A percentile compares a stretch with the other conserved stretches of the same genome.
These are phyloP conservation scores for Aspergillus asperescens DNA, from an alignment of 495 filamentous ascomycete genomes.

Conservation along the genomic window DNA sequence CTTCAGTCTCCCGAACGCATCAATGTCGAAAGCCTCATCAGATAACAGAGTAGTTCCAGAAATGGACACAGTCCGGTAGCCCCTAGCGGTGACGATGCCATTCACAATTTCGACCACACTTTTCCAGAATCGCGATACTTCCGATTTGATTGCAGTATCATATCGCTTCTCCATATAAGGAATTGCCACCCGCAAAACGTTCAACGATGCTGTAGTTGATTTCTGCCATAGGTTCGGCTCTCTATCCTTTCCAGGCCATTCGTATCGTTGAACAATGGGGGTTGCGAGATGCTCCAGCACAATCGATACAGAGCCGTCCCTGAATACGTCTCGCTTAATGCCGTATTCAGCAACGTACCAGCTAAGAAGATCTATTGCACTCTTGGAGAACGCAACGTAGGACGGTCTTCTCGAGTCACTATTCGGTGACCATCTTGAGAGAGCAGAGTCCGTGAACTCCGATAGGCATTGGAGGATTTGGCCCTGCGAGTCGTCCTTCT, in stretches of 20 bases:
- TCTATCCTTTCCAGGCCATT: constrained; percentile 52
- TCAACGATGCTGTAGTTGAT: constrained; percentile 63
- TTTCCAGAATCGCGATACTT: constrained; percentile 39
- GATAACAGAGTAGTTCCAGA: constrained; percentile 22
- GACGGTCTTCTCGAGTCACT: constrained; percentile 52
- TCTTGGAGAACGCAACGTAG: constrained; percentile 81
- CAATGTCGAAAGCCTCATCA: constrained; percentile 73
- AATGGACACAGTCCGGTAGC: constrained; percentile 28
- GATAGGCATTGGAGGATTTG: constrained; percentile 63
- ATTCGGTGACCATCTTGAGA: constrained; percentile 48
- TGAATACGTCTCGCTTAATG: constrained; percentile 59
- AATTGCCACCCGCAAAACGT: constrained; percentile 62
- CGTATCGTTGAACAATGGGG: constrained; percentile 72
- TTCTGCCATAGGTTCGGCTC: constrained; percentile 70
- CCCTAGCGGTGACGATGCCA: constrained; percentile 39
- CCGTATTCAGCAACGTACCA: constrained; percentile 59
- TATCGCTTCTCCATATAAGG: constrained; percentile 54
- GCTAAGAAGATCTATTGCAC: constrained; percentile 64
- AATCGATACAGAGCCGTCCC: constrained; percentile 53
- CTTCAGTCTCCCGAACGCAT: constrained; percentile 62
- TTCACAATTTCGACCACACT: constrained; percentile 34
- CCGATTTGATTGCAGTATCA: constrained; percentile 19
- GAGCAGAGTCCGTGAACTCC: constrained; percentile 55
- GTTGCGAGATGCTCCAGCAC: constrained; percentile 58
- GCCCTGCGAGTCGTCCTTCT: constrained; percentile 60